Percentiles rank a stretch among this genome's conserved stretches.
These are phyloP conservation scores for Termitomyces sp. DNA, from an alignment of 768 basidiomycete genomes.

Conservation along the genomic window DNA sequence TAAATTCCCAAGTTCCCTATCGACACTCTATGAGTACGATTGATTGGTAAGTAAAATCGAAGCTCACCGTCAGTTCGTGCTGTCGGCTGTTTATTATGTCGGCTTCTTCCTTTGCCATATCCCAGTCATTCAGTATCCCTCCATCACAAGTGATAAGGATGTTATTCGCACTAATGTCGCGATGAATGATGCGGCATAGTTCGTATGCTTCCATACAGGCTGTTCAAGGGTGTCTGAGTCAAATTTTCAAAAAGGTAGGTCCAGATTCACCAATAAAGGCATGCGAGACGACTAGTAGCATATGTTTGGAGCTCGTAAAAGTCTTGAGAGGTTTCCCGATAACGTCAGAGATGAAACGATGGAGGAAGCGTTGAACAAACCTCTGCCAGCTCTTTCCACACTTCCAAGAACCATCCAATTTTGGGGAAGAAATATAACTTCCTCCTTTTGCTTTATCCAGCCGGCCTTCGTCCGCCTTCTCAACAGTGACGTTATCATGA, in stretches of 20 bases:
- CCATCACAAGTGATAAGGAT: conserved; percentile 7
- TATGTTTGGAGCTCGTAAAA: conserved; percentile 7
- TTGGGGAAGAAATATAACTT: background rate
- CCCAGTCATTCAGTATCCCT: conserved; percentile 13
- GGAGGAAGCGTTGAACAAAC: conserved; percentile 12
- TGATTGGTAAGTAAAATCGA: no score
- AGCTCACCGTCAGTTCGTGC: background rate
- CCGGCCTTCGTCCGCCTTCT: no score
- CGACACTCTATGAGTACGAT: background rate
- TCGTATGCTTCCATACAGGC: conserved; percentile 8
- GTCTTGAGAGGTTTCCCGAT: conserved; percentile 9
- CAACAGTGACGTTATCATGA: no score
- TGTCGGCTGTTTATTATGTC: background rate
- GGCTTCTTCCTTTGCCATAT: conserved; percentile 3
- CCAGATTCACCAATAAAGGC: conserved; percentile 17
- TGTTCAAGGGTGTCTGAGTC: background rate
- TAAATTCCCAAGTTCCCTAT: background rate
- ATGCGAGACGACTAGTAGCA: conserved; percentile 16
- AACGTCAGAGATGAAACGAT: conserved; percentile 11
- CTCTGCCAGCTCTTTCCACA: background rate
- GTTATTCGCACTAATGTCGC: conserved; percentile 8
- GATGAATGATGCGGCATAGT: conserved; percentile 4
- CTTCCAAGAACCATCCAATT: background rate
- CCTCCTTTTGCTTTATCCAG: background rate
- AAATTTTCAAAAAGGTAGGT: background rate